Base-by-base conservation (phyloP, 106 monocot genomes). In the Dendrobium chrysotoxum region DNA sequence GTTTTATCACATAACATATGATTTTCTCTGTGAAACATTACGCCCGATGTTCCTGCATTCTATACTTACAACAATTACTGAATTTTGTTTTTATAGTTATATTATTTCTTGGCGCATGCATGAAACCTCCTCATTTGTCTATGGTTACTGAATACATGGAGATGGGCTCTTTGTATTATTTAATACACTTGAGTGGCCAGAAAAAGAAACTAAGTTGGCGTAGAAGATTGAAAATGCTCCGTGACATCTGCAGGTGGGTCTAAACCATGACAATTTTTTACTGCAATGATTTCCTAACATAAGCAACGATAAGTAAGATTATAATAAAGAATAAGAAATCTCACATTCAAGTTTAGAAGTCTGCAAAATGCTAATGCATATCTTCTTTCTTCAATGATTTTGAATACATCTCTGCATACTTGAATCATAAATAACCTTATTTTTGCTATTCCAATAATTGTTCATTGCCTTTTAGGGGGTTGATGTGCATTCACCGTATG, bases 121-220 rank as follows among this genome's bases (percentile, higher is more conserved):
- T 95, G 88, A 91, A 76, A 74, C 99, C 99, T 75, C 95, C 99
- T 58, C 86, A 99, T 83, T 83, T 99, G 76, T 99, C 99, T 41
- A 91, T 99, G 93, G 87, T 95, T 80, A 99, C 99, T 25, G 99
- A 99, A 55, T 99, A 95, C 88, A 99, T 99, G 95, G 99, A 99
- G 82, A 93, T 89, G 99, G 95, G 99, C 70, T 99, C 99, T 58
- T 86, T 99, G 81, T 99, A 99, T 84, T 93, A 95, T 85, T 82
- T 99, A 18, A 95, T 99, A 80, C 99, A 99, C 76, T 93, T 86
- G 84, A 99, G 93, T 77, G 93, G 95, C 65, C 92, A 93, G 85
- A 96, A 93, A 83, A 95, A 90, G 84, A 91, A 89, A 77, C 87
- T 99, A 26, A 99, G 87, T 80, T 99, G 99, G 99, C 95, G 91